phyloP scores from a whole-genome alignment of 495 filamentous ascomycete genomes.

The Xylaria sp. region DNA sequence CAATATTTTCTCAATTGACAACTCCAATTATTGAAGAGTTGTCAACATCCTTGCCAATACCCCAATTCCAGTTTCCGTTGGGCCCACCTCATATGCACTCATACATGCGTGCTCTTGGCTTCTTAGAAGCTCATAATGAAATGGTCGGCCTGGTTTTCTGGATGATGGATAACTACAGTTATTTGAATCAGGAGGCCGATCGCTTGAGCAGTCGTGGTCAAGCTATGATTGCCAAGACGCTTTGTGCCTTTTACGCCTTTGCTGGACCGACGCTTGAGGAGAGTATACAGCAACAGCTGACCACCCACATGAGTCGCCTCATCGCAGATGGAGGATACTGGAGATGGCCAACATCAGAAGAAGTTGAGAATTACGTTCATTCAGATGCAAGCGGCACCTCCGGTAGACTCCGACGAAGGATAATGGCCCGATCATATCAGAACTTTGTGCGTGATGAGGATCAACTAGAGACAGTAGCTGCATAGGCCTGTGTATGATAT shows the following conservation, averaged over 20 bases:
- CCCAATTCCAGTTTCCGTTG: constrained; percentile 35
- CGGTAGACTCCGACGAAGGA: constrained; percentile 27
- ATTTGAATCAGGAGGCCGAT: constrained; percentile 45
- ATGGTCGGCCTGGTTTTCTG: constrained; percentile 50
- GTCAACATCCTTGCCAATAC: not conserved
- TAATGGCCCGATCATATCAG: constrained; percentile 4
- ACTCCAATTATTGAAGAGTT: not conserved
- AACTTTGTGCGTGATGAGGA: not conserved
- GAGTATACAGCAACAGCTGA: constrained; percentile 35
- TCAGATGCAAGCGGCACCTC: constrained; percentile 30
- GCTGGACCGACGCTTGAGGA: constrained; percentile 34
- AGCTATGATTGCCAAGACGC: constrained; percentile 38
- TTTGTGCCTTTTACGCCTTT: constrained; percentile 45
- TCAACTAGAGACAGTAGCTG: not conserved
- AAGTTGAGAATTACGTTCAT: constrained; percentile 32
- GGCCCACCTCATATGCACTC: constrained; percentile 39
- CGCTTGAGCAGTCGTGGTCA: constrained; percentile 36
- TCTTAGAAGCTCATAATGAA: constrained; percentile 39
- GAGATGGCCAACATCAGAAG: constrained; percentile 40
- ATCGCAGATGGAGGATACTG: constrained; percentile 23
- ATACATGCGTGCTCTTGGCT: constrained; percentile 50
- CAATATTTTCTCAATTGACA: constrained; percentile 31
- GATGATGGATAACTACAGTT: constrained; percentile 42
- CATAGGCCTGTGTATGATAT: constrained; percentile 21
- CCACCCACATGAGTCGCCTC: constrained; percentile 30